These are phyloP conservation scores for Aspergillus chevalieri DNA, from an alignment of 2,329 filamentous ascomycete species.

Conservation along the genomic window DNA sequence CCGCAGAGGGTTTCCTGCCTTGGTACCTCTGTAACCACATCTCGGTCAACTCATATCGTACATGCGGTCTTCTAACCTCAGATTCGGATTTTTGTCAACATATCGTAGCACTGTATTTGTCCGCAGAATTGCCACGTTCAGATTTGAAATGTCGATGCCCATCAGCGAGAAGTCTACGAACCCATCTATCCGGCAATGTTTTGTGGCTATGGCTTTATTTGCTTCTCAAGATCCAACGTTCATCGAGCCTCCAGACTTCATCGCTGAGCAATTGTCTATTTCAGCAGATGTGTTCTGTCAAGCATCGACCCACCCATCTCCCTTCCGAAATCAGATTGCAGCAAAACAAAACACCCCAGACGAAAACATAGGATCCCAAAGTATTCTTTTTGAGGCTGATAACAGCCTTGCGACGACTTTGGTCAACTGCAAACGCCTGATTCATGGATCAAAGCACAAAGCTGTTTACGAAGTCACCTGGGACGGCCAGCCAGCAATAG, in stretches of 20 bases:
- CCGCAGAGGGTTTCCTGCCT: neutral
- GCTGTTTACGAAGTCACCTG: neutral
- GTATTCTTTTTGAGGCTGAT: too few relatives aligned
- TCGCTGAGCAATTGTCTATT: too few relatives aligned
- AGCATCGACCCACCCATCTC: too few relatives aligned
- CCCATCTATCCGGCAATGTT: constrained; percentile 1
- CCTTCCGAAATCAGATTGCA: too few relatives aligned
- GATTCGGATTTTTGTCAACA: constrained; percentile 1
- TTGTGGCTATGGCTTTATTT: neutral
- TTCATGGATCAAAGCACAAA: neutral
- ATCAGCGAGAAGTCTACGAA: neutral
- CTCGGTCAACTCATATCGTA: neutral
- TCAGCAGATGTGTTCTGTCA: too few relatives aligned
- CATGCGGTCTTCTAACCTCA: neutral
- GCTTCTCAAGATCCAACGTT: neutral
- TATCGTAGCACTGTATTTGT: constrained; percentile 1
- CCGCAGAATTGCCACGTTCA: neutral
- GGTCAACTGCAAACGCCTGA: neutral
- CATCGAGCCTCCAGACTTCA: neutral
- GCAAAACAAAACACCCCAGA: too few relatives aligned
- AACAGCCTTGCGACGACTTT: too few relatives aligned
- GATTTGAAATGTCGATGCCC: neutral
- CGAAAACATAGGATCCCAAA: too few relatives aligned
- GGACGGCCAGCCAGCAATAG: neutral
- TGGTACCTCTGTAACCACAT: neutral